Conservation (phyloP, 371 early-diverging fungal species). For the Mortierella sp. region DNA sequence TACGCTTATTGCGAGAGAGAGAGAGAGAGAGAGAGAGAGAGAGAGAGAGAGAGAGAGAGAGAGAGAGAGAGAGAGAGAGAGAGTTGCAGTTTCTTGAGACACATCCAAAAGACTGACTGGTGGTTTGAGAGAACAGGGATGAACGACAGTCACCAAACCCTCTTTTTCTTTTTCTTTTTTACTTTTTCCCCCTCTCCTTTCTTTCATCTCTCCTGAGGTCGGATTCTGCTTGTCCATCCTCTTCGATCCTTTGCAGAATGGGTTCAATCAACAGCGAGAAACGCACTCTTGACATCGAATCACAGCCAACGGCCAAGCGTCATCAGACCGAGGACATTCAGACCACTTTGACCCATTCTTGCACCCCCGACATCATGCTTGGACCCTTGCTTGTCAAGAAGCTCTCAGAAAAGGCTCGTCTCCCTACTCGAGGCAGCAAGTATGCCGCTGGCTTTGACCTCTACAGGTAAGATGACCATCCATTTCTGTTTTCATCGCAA, state of each 20-base stretch:
- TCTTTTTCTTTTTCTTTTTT: not conserved
- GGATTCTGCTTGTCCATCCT: too few species aligned
- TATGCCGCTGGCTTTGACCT: conserved; percentile 97
- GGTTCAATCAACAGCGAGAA: conserved; percentile 24
- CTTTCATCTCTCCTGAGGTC: too few species aligned
- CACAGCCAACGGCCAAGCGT: conserved; percentile 13
- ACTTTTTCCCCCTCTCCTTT: not conserved
- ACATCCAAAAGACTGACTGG: not conserved
- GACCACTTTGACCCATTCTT: not conserved
- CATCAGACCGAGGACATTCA: conserved; percentile 5
- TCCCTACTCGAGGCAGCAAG: conserved; percentile 85
- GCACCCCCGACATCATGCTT: conserved; percentile 20
- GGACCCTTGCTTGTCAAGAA: conserved; percentile 64
- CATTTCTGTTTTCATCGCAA: not conserved
- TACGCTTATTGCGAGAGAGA: too few species aligned
- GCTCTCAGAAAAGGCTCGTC: conserved; percentile 72
- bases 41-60: not conserved
- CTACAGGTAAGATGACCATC: conserved; percentile 69
- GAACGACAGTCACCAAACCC: not conserved
- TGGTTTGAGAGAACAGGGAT: too few species aligned
- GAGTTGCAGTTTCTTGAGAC: not conserved
- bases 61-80: not conserved
- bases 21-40: too few species aligned
- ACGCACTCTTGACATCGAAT: conserved; percentile 24
- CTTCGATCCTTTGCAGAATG: conserved; percentile 14